Evolutionary conservation across 129 eudicot species (phyloP), one percentile per base, ranked within the genome.

Genomic region (Saposhnikovia divaricata): DNA sequence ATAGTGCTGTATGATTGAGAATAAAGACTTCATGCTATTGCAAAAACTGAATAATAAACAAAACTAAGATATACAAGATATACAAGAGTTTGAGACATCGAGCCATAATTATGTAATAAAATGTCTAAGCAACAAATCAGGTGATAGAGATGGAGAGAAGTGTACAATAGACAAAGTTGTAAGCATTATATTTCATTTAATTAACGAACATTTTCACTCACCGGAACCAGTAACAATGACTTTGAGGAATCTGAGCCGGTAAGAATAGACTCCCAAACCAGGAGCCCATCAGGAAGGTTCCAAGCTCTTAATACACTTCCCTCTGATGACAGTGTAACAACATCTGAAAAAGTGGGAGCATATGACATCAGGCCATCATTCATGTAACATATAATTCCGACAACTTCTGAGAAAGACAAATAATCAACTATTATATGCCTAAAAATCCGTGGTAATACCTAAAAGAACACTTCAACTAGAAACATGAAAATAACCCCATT

Each of bases 251-350:
- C 84, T 73, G 90, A 75, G 45, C 97, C 97, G 16, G 87, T 51
- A 74, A 96, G 90, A 69, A 85, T 78, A 80, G 97, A 90, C 87
- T 96, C 99, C 99, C 99, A 96, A 83, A 90, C 96, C 98, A 96
- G 84, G 89, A 89, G 99, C 61, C 99, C 99, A 78, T 96, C 99
- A 77, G 99, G 98, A 90, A 96, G 99, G 86, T 96, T 96, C 99
- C 99, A 96, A 38, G 99, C 99, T 89, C 98, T 88, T 81, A 96
- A 79, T 51, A 92, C 78, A 81, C 88, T 90, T 80, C 99, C 98
- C 70, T 89, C 90, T 34, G 99, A 92, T 81, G 99, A 92, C 69
- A 92, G 86, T 13, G 93, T 96, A 79, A 96, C 83, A 59, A 90
- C 97, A 88, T 92, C 99, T 96, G 95, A 77, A 3, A 83, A 21